Conservation (phyloP, 257 asterid species). For the Mitragyna speciosa region DNA sequence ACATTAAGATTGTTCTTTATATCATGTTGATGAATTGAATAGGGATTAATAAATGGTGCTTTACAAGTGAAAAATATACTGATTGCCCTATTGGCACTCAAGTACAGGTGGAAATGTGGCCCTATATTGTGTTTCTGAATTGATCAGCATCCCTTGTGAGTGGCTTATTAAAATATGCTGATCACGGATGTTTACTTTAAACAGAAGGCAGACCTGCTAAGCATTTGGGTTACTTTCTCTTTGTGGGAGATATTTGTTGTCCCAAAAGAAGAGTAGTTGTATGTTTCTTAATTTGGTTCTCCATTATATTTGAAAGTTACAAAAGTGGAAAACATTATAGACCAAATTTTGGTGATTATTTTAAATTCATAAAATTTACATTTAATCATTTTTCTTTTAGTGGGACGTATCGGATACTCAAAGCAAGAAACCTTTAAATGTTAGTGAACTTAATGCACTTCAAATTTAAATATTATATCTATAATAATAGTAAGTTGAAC, state of each 20-base stretch:
- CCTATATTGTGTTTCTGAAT: not conserved
- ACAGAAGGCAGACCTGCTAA: not conserved
- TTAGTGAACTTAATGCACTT: not conserved
- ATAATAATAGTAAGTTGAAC: too few species aligned
- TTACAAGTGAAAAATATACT: constrained; percentile 1
- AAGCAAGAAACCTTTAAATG: not conserved
- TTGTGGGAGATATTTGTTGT: not conserved
- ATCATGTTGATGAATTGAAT: not conserved
- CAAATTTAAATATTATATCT: too few species aligned
- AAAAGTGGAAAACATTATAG: not conserved
- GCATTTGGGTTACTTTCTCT: not conserved
- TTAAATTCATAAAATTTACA: not conserved
- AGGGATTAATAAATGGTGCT: not conserved
- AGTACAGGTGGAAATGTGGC: not conserved
- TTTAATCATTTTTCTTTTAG: not conserved
- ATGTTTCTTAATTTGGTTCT: not conserved
- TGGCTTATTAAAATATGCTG: not conserved
- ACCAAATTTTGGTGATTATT: not conserved
- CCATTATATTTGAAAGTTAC: not conserved
- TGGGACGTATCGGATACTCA: not conserved
- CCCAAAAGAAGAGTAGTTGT: not conserved
- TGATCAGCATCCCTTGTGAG: constrained; percentile 8
- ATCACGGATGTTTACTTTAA: constrained; percentile 6
- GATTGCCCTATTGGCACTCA: not conserved
- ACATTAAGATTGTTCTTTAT: constrained; percentile 18